Evolutionary conservation across 257 asterid species (phyloP).

Genomic region (Ajuga chamaepitys): DNA sequence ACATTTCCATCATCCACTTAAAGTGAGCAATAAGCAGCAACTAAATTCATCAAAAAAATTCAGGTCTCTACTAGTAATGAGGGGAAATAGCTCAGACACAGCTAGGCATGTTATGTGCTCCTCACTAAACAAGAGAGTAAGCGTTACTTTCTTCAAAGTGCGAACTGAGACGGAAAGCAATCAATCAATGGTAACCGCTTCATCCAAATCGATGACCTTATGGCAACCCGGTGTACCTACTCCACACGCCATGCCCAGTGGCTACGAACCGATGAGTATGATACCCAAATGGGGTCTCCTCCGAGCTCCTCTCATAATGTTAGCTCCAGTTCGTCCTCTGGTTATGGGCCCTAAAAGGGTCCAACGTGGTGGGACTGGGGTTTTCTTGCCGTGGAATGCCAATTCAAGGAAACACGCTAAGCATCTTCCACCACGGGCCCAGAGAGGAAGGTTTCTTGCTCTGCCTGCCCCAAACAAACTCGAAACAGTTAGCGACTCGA

Average conservation of each 20-base stretch:
- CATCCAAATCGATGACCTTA: conserved; percentile 48
- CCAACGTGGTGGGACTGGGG: conserved; percentile 85
- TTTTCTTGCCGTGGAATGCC: conserved; percentile 74
- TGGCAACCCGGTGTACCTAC: conserved; percentile 69
- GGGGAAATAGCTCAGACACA: conserved; percentile 87
- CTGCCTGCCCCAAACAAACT: conserved; percentile 47
- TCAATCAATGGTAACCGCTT: conserved; percentile 24
- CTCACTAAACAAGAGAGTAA: conserved; percentile 71
- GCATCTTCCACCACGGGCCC: conserved; percentile 93
- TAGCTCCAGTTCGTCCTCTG: conserved; percentile 60
- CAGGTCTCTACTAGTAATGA: conserved; percentile 92
- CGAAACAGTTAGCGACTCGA: conserved; percentile 29
- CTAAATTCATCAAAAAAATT: not conserved
- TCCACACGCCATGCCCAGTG: conserved; percentile 35
- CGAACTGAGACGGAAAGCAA: conserved; percentile 37
- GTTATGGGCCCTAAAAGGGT: conserved; percentile 46
- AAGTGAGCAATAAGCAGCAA: not conserved
- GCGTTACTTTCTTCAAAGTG: conserved; percentile 76
- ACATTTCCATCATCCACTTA: not conserved
- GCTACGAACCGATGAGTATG: conserved; percentile 35
- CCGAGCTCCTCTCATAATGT: conserved; percentile 64
- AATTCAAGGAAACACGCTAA: conserved; percentile 60
- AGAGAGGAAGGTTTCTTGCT: conserved; percentile 59
- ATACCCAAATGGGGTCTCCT: conserved; percentile 71
- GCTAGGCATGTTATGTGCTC: conserved; percentile 95